Evolutionary conservation across 805 yeast genomes (phyloP).

Genomic region (Kodamaea jinghongensis): DNA sequence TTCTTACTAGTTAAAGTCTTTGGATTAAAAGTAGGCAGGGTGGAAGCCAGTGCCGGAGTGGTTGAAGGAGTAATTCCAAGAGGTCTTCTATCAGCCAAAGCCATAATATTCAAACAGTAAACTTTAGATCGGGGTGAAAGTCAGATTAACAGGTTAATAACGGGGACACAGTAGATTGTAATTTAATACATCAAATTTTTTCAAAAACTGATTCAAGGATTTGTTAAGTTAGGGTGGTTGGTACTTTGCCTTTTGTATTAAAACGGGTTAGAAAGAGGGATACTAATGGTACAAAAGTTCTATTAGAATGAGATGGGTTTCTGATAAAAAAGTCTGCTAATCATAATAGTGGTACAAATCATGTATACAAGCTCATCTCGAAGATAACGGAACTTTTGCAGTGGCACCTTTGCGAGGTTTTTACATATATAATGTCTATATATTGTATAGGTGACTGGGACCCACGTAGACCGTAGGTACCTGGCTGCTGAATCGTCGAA

Average conservation of each 20-base stretch:
- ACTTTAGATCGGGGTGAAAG: not conserved
- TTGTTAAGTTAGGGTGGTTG: not conserved
- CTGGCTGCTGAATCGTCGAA: no score
- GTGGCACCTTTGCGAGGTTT: not conserved
- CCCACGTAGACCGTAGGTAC: no score
- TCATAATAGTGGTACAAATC: constrained; percentile 5
- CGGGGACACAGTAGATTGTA: not conserved
- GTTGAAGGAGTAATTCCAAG: constrained; percentile 51
- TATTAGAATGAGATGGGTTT: constrained; percentile 4
- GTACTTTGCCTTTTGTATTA: not conserved
- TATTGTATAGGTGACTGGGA: no score
- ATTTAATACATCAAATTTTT: constrained; percentile 2
- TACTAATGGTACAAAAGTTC: constrained; percentile 7
- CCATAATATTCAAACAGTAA: constrained; percentile 38
- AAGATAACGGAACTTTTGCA: not conserved
- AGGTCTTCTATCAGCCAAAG: constrained; percentile 67
- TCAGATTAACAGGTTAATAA: not conserved
- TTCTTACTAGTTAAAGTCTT: constrained; percentile 18
- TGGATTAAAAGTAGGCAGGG: constrained; percentile 40
- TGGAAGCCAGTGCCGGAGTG: constrained; percentile 31
- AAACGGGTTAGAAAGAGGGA: not conserved
- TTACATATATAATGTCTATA: no score
- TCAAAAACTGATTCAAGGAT: no score
- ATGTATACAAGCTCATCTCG: constrained; percentile 2
- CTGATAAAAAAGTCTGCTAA: constrained; percentile 3